These are phyloP conservation scores for Oryza longistaminata DNA, from an alignment of 176 grass and related monocot genomes.

Conservation along the genomic window DNA sequence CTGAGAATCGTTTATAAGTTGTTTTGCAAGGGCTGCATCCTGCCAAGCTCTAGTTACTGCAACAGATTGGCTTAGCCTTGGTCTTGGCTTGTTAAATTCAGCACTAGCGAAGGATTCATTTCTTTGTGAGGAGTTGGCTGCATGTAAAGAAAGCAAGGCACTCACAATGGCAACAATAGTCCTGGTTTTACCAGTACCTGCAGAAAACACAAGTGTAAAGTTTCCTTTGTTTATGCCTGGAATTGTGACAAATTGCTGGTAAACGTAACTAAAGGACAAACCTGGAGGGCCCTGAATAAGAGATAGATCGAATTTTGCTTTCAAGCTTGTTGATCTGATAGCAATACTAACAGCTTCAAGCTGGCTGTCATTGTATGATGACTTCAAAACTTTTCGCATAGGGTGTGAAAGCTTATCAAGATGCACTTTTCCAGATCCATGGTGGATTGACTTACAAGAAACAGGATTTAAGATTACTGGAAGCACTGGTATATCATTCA, in stretches of 20 bases:
- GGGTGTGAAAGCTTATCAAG: conserved; percentile 62
- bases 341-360: conserved; percentile 73
- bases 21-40: conserved; percentile 80
- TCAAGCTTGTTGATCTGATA: conserved; percentile 41
- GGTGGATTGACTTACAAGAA: conserved; percentile 41
- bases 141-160: conserved; percentile 73
- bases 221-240: not conserved
- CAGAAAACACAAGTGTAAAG: conserved; percentile 34
- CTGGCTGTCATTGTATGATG: conserved; percentile 83
- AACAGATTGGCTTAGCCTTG: conserved; percentile 63
- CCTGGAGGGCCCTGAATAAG: conserved; percentile 99
- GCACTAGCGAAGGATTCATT: conserved; percentile 23
- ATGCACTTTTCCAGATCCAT: conserved; percentile 49
- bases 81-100: conserved; percentile 56
- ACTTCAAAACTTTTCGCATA: conserved; percentile 65
- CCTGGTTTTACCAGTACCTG: conserved; percentile 91
- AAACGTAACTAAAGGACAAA: conserved; percentile 38
- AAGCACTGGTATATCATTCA: conserved; percentile 89
- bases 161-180: conserved; percentile 89
- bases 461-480: conserved; percentile 81
- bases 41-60: conserved; percentile 86
- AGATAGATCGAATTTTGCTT: conserved; percentile 66
- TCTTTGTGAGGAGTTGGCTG: conserved; percentile 38
- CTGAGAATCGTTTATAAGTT: conserved; percentile 62
- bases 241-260: conserved; percentile 17